Evolutionary conservation across 2,329 filamentous ascomycete species (phyloP), one percentile per base, ranked within the genome.

Genomic region (Ilyonectria mors-panacis): DNA sequence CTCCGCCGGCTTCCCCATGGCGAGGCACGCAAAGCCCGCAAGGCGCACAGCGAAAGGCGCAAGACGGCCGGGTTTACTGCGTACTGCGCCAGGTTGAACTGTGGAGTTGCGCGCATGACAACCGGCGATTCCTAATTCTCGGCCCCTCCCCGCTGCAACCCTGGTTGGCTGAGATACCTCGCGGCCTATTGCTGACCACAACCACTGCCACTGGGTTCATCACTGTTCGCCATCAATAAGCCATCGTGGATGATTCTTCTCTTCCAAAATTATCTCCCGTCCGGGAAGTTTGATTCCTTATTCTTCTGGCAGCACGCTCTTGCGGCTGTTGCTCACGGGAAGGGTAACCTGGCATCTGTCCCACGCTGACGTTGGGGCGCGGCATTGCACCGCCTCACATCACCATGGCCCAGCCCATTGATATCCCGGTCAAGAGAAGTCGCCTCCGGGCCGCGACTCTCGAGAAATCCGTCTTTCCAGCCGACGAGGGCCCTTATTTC

Each of bases 341-440:
- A 35, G 48, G 59, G 44, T 45, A 45, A 26, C 56, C n/a, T 19
- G 30, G 44, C 28, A 26, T 28, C 23, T 55, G 28, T 28, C 51
- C 19, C 53, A 45, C 17, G 21, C 44, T 54, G 48, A 19, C 17
- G 12, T 10, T 58, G 50, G 10, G 30, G 23, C 28, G 23, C 28
- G 28, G 6, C 28, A 13, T 17, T 44, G 54, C 42, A 15, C 35
- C n/a, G 59, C 51, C 50, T 39, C 50, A 21, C 35, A n/a, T 17
- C 58, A 33, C 47, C 62, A 76, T 76, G 74, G 69, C 71, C 19
- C 51, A 59, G 60, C 73, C 74, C 12, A 76, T 76, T n/a, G 69
- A 74, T 54, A 76, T 76, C 66, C 73, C 74, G 10, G 44, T 63
- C 39, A 70, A 64, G 30, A 66, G 59, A 19, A 53, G 62, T 39